These are phyloP conservation scores for Spathaspora girioi DNA, from an alignment of 805 yeast genomes.

Conservation along the genomic window DNA sequence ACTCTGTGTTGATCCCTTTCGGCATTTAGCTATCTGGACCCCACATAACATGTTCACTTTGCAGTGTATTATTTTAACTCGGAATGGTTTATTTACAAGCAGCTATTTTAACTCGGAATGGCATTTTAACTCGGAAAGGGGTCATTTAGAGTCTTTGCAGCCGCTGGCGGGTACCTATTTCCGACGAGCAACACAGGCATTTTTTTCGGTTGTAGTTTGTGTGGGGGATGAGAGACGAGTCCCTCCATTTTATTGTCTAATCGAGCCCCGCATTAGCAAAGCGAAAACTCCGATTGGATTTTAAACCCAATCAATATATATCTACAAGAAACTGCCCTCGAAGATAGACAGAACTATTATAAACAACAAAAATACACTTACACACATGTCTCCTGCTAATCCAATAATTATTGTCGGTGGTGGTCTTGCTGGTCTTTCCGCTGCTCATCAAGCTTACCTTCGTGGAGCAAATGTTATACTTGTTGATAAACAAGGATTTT, in stretches of 20 bases:
- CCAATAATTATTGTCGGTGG: constrained; percentile 59
- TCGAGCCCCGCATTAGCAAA: not conserved
- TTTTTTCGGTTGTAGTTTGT: too few species aligned
- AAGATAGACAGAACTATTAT: too few species aligned
- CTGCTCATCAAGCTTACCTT: constrained; percentile 54
- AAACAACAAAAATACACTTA: not conserved
- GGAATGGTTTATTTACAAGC: too few species aligned
- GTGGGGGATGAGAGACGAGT: not conserved
- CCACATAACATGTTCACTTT: too few species aligned
- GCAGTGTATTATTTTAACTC: too few species aligned
- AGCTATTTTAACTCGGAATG: too few species aligned
- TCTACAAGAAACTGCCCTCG: not conserved
- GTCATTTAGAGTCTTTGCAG: too few species aligned
- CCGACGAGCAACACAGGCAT: too few species aligned
- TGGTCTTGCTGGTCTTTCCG: constrained; percentile 61
- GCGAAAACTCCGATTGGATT: not conserved
- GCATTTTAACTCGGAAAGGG: too few species aligned
- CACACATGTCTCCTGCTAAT: constrained; percentile 19
- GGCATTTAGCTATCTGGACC: too few species aligned
- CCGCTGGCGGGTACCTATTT: too few species aligned
- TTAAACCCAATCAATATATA: not conserved
- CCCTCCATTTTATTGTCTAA: not conserved
- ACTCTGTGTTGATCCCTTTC: too few species aligned
- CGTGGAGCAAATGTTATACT: constrained; percentile 52
- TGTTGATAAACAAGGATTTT: constrained; percentile 56